These are phyloP conservation scores for Neofusicoccum kwambonambiense DNA, from an alignment of 2,329 filamentous ascomycete species.

Conservation along the genomic window DNA sequence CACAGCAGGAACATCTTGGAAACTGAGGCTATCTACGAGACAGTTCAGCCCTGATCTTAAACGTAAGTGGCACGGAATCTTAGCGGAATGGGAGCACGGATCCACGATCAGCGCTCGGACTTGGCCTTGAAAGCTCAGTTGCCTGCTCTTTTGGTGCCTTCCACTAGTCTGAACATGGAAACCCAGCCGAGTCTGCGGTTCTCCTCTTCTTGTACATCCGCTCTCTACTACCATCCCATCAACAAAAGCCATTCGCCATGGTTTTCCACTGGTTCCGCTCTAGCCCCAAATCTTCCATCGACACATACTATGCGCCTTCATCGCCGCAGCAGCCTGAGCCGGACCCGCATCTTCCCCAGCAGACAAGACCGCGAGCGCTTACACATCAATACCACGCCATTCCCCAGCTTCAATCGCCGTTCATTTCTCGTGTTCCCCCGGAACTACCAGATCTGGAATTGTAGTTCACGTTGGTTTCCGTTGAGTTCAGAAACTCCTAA, in stretches of 20 bases:
- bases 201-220: not conserved
- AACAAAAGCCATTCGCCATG: not conserved
- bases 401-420: not conserved
- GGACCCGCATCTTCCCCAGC: not conserved
- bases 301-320: not conserved
- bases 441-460: not conserved
- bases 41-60: too few relatives aligned
- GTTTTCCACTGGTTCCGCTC: not conserved
- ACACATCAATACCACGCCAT: not conserved
- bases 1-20: too few relatives aligned
- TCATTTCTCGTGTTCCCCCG: not conserved
- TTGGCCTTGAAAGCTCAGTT: too few relatives aligned
- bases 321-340: not conserved
- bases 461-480: too few relatives aligned
- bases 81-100: too few relatives aligned
- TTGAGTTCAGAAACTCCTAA: too few relatives aligned
- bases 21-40: too few relatives aligned
- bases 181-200: not conserved
- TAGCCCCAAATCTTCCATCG: not conserved
- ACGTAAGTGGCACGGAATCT: too few relatives aligned
- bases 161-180: not conserved
- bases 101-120: too few relatives aligned
- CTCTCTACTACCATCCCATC: not conserved
- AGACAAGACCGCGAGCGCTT: not conserved
- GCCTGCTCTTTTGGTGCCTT: not conserved